phyloP scores from a whole-genome alignment of 2,329 filamentous ascomycete genomes.

The Truncatella angustata region DNA sequence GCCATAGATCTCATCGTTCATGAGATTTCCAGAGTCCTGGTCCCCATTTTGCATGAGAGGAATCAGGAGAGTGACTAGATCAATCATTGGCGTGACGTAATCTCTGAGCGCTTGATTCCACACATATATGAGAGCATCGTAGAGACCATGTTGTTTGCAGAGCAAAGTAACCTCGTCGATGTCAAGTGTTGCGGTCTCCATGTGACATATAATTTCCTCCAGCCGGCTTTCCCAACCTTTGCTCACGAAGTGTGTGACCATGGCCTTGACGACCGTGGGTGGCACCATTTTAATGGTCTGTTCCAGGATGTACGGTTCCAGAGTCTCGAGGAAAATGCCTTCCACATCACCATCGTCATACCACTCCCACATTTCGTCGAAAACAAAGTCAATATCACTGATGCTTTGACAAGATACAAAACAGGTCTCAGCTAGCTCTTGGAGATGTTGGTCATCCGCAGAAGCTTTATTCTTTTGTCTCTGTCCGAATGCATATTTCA shows the following conservation, averaged over 20 bases:
- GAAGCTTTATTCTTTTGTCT: constrained; percentile 47
- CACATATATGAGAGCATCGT: constrained; percentile 93
- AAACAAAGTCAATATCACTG: constrained; percentile 77
- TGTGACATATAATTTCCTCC: constrained; percentile 91
- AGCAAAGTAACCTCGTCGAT: constrained; percentile 88
- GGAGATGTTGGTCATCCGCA: constrained; percentile 59
- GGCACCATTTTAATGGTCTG: constrained; percentile 73
- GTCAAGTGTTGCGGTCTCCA: constrained; percentile 88
- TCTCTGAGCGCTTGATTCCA: constrained; percentile 91
- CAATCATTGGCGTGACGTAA: constrained; percentile 86
- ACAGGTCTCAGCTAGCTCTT: constrained; percentile 77
- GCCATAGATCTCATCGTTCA: constrained; percentile 59
- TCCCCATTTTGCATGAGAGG: constrained; percentile 57
- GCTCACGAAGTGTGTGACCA: constrained; percentile 77
- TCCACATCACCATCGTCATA: constrained; percentile 76
- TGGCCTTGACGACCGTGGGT: constrained; percentile 78
- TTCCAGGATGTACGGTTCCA: constrained; percentile 86
- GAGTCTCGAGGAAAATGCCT: constrained; percentile 78
- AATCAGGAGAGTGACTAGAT: constrained; percentile 70
- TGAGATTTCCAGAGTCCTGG: constrained; percentile 48
- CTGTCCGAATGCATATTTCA: constrained; percentile 83
- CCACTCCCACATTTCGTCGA: constrained; percentile 86
- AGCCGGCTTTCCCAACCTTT: constrained; percentile 74
- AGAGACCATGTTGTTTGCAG: constrained; percentile 88
- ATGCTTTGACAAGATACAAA: constrained; percentile 81